These are phyloP conservation scores for Cladosporium colombiae DNA, from an alignment of 2,329 filamentous ascomycete genomes.

Conservation along the genomic window DNA sequence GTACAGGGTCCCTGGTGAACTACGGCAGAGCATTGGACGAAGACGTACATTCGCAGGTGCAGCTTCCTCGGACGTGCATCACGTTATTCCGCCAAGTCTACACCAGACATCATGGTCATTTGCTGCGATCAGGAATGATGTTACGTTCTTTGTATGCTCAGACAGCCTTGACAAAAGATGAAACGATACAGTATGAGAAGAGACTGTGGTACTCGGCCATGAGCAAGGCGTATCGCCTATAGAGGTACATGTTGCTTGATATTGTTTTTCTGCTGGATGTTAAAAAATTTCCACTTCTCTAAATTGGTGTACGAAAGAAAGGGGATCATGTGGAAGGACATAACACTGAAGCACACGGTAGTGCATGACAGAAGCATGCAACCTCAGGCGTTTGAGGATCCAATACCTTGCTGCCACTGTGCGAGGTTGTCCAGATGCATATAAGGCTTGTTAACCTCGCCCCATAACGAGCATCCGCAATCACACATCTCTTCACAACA, in stretches of 20 bases:
- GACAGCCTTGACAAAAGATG: neutral
- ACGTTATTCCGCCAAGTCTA: neutral
- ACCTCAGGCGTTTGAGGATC: neutral
- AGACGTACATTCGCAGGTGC: neutral
- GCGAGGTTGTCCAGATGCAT: neutral
- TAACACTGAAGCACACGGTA: neutral
- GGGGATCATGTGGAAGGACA: neutral
- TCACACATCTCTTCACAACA: neutral
- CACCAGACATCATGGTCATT: neutral
- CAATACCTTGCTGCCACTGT: neutral
- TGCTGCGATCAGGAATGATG: neutral
- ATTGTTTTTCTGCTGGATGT: neutral
- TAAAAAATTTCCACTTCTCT: neutral
- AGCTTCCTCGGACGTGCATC: neutral
- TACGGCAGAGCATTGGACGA: neutral
- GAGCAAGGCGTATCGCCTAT: neutral
- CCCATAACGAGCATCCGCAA: neutral
- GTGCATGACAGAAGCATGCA: neutral
- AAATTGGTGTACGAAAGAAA: neutral
- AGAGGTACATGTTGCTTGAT: neutral
- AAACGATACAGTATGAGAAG: neutral
- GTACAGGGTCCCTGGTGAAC: neutral
- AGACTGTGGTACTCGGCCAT: neutral
- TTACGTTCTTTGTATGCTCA: neutral
- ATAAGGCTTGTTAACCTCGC: neutral